Evolutionary conservation across 106 monocot genomes (phyloP).

Genomic region (Triglochin maritima): DNA sequence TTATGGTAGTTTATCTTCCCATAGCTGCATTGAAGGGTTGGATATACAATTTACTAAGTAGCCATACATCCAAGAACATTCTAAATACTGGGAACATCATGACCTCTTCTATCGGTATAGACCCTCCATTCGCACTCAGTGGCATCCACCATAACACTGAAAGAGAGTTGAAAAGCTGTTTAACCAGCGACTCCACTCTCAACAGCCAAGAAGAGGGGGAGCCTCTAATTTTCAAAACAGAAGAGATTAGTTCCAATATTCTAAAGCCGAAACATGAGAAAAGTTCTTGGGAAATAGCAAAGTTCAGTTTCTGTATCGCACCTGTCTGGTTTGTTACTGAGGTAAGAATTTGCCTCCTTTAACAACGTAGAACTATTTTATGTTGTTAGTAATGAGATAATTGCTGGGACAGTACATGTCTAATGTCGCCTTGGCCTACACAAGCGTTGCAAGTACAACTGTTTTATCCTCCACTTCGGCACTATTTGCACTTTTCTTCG

Average conservation of each 20-base stretch:
- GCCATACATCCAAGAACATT: not conserved
- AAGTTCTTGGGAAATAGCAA: slow-evolving; percentile 6
- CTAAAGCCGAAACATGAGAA: not conserved
- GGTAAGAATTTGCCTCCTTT: not conserved
- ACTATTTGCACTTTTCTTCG: slow-evolving; percentile 83
- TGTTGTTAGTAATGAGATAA: not conserved
- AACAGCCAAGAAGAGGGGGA: slow-evolving; percentile 3
- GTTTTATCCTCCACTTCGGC: slow-evolving; percentile 91
- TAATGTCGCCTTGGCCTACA: slow-evolving; percentile 90
- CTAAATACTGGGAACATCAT: not conserved
- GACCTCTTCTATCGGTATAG: not conserved
- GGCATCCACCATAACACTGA: not conserved
- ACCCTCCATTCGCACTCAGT: slow-evolving; percentile 1
- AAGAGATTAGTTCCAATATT: not conserved
- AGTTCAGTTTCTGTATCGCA: slow-evolving; percentile 2
- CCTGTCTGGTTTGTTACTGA: slow-evolving; percentile 9
- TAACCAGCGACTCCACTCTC: not conserved
- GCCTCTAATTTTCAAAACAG: not conserved
- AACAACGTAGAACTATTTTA: no score
- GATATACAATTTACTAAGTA: not conserved
- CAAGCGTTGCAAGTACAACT: slow-evolving; percentile 95
- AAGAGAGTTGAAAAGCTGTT: slow-evolving; percentile 3
- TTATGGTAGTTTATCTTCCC: slow-evolving; percentile 7
- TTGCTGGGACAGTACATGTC: slow-evolving; percentile 62
- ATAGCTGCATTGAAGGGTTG: slow-evolving; percentile 2